phyloP scores from a whole-genome alignment of 176 grass and related monocot genomes.

The Metroxylon sagu region DNA sequence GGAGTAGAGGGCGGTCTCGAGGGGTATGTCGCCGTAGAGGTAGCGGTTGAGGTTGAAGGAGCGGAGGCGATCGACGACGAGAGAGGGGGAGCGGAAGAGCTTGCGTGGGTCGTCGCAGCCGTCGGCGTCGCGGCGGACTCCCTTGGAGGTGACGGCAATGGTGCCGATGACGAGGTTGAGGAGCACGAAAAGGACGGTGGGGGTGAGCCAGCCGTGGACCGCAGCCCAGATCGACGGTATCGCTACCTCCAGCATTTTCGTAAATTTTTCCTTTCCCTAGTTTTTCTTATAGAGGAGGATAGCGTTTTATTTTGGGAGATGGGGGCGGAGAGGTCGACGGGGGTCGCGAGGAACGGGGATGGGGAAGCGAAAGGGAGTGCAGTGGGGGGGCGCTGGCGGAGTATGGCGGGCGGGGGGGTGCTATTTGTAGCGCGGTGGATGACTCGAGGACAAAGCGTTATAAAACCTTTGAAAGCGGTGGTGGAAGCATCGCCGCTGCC shows the following conservation, averaged over 20 bases:
- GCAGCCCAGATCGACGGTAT: conserved; percentile 51
- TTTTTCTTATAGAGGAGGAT: conserved; percentile 2
- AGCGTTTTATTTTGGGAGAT: background rate
- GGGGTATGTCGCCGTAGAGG: background rate
- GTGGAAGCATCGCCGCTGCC: too few relatives aligned
- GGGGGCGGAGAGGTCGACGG: background rate
- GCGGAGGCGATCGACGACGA: background rate
- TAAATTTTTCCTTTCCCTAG: background rate
- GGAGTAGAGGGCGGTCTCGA: background rate
- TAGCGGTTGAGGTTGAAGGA: background rate
- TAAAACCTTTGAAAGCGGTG: too few relatives aligned
- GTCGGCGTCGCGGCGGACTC: background rate
- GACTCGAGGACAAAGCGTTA: too few relatives aligned
- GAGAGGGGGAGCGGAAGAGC: background rate
- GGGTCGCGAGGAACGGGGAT: background rate
- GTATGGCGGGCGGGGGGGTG: too few relatives aligned
- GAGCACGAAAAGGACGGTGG: conserved; percentile 69
- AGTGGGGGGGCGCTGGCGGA: too few relatives aligned
- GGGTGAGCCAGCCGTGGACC: conserved; percentile 73
- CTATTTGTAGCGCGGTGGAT: too few relatives aligned
- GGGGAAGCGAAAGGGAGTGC: too few relatives aligned
- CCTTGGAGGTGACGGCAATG: conserved; percentile 85
- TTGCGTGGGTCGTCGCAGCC: background rate
- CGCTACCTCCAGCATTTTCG: conserved; percentile 51
- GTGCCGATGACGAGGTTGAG: conserved; percentile 95